Conservation (phyloP, 768 basidiomycete species). For the Leccinum rimulosum region DNA sequence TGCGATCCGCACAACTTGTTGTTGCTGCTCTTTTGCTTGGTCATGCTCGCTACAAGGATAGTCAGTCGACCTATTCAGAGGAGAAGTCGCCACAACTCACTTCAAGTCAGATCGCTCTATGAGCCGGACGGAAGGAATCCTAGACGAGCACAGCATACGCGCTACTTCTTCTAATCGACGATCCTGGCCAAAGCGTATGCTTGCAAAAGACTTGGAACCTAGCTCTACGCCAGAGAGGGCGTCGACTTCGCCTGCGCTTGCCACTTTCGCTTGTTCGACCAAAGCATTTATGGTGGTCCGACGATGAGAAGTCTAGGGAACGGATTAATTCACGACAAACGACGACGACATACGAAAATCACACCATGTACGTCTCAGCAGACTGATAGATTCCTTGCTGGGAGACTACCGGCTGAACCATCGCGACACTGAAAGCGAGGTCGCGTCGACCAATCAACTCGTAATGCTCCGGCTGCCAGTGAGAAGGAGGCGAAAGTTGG, state of each 20-base stretch:
- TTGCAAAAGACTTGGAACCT: conserved; percentile 68
- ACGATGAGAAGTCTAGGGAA: conserved; percentile 45
- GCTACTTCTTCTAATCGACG: conserved; percentile 88
- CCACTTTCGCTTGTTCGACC: conserved; percentile 46
- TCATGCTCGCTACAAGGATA: conserved; percentile 71
- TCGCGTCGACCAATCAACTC: conserved; percentile 33
- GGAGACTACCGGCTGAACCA: conserved; percentile 29
- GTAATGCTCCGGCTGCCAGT: conserved; percentile 57
- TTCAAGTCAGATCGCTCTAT: conserved; percentile 69
- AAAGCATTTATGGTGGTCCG: conserved; percentile 53
- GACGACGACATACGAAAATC: neutral
- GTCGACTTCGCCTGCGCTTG: conserved; percentile 54
- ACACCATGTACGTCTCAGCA: conserved; percentile 34
- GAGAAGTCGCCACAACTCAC: conserved; percentile 38
- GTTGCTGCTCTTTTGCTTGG: conserved; percentile 81
- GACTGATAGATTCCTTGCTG: conserved; percentile 32
- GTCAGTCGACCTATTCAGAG: neutral
- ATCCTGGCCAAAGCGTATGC: conserved; percentile 88
- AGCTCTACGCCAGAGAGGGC: conserved; percentile 70
- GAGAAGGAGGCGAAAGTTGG: conserved; percentile 70
- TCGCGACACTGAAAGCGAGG: conserved; percentile 31
- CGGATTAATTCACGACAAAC: conserved; percentile 9
- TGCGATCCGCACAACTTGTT: conserved; percentile 74
- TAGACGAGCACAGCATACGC: conserved; percentile 83
- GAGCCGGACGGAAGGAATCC: conserved; percentile 60